Conservation (phyloP, 768 basidiomycete genomes). For the Pholiota microspora region DNA sequence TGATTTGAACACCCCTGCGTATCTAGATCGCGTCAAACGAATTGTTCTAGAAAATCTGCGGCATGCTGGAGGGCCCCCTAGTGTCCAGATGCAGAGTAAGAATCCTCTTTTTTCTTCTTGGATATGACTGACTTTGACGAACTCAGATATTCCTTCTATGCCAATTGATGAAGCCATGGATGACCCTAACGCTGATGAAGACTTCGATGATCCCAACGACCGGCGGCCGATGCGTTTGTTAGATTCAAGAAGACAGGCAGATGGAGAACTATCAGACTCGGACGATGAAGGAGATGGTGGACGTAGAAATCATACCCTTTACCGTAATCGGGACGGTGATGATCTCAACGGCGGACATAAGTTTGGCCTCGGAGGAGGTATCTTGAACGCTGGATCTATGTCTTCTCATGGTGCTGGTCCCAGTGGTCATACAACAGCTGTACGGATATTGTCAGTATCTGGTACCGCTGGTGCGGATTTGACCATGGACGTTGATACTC, state of each 20-base stretch:
- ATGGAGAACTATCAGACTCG: conserved; percentile 92
- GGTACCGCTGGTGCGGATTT: conserved; percentile 24
- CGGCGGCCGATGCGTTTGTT: conserved; percentile 75
- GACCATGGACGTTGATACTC: conserved; percentile 44
- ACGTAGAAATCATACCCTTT: conserved; percentile 63
- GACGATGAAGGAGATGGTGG: conserved; percentile 96
- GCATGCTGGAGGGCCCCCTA: conserved; percentile 83
- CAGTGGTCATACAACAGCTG: conserved; percentile 63
- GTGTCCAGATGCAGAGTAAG: conserved; percentile 87
- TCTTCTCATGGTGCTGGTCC: conserved; percentile 74
- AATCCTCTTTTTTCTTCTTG: background rate
- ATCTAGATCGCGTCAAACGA: conserved; percentile 88
- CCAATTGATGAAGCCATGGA: conserved; percentile 86
- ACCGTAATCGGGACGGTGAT: conserved; percentile 52
- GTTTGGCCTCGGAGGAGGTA: conserved; percentile 69
- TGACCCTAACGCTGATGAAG: conserved; percentile 80
- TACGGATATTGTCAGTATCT: conserved; percentile 33
- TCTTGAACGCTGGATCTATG: conserved; percentile 60
- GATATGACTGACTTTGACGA: background rate
- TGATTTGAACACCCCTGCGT: conserved; percentile 90
- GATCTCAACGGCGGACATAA: conserved; percentile 45
- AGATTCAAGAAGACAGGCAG: conserved; percentile 79
- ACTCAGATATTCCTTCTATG: conserved; percentile 75
- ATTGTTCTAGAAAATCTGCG: conserved; percentile 92
- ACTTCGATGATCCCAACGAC: conserved; percentile 72